Evolutionary conservation across 352 stramenopile species (phyloP), one percentile per base, ranked within the genome.

Genomic region (Aphanomyces euteiches): DNA sequence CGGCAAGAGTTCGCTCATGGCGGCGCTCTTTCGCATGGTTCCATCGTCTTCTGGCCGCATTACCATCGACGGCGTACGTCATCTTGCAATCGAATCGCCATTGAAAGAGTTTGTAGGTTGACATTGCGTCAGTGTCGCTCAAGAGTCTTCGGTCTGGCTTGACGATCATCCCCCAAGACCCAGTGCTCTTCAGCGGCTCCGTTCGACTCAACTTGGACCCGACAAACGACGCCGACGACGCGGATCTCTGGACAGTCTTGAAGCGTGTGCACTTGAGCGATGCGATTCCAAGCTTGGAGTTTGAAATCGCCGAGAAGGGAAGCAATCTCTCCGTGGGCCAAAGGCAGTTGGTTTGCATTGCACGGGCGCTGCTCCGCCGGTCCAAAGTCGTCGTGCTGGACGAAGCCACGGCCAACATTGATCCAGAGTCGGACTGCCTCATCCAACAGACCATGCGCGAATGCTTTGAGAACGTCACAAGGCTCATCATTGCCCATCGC

Each of bases 261-360:
- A 67, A 69, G 36, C 53, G n/a, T 7, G 65, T 89, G 47, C 73
- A 91, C 59, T 73, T 97, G 58, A 48, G 19, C 13, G 63, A 61
- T 72, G 40, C 48, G 78, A 28, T 72, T 4, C n/a, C 19, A 47
- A 77, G 58, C 37, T 19, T 72, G n/a, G 53, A 64, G 39, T 58
- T 64, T 48, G 4, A 54, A 67, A 19, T 69, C 81, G 8, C 59
- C 69, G 56, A 96, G 73, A 74, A 77, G 4, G 89, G 90, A 34
- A 75, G 81, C 13, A 96, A 96, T 73, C 88, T 96, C 37, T 93
- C 82, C 59, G 73, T 89, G 38, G n/a, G 47, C 7, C 37, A 98
- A 76, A 70, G 91, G 5, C 91, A 98, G 73, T 77, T 98, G 4
- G 48, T 98, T 3, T 98, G 91, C 70, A 96, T 98, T 65, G 91